phyloP scores from a whole-genome alignment of 75 land plant genomes.

The Adiantum capillusveneris region DNA sequence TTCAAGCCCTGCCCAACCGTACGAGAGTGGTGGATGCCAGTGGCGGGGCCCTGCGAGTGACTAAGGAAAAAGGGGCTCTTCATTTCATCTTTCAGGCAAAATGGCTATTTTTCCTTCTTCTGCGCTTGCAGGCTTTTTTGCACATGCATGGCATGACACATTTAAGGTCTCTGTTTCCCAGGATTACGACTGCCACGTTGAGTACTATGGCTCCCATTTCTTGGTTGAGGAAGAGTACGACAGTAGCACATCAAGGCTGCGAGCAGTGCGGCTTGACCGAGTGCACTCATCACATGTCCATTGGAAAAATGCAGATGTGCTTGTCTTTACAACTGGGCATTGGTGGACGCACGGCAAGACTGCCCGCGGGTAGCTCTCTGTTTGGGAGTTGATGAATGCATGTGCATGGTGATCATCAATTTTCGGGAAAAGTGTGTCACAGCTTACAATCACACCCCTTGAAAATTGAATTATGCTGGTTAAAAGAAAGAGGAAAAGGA shows the following conservation, averaged over 20 bases:
- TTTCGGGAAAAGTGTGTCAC: no score
- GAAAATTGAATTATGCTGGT: no score
- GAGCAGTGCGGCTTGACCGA: conserved; percentile 51
- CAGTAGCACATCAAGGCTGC: conserved; percentile 18
- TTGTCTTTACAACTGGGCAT: conserved; percentile 82
- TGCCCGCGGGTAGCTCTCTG: conserved; percentile 43
- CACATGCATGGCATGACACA: no score
- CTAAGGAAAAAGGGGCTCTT: conserved; percentile 63
- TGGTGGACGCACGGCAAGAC: conserved; percentile 93
- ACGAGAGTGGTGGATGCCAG: conserved; percentile 56
- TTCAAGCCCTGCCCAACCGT: conserved; percentile 58
- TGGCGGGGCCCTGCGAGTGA: no score
- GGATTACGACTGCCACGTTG: conserved; percentile 68
- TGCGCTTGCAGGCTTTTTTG: no score
- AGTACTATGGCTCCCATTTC: conserved; percentile 71
- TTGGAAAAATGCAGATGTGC: conserved; percentile 68
- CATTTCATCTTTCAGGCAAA: conserved; percentile 56
- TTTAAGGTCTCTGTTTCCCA: no score
- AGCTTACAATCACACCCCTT: no score
- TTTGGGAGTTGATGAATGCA: no score
- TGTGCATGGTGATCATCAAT: no score
- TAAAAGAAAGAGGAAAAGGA: no score
- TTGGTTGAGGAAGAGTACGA: conserved; percentile 58
- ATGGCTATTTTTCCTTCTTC: no score
- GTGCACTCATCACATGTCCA: conserved; percentile 39